Conservation (phyloP, 2,329 filamentous ascomycete species). For the Cladobotryum mycophilum region DNA sequence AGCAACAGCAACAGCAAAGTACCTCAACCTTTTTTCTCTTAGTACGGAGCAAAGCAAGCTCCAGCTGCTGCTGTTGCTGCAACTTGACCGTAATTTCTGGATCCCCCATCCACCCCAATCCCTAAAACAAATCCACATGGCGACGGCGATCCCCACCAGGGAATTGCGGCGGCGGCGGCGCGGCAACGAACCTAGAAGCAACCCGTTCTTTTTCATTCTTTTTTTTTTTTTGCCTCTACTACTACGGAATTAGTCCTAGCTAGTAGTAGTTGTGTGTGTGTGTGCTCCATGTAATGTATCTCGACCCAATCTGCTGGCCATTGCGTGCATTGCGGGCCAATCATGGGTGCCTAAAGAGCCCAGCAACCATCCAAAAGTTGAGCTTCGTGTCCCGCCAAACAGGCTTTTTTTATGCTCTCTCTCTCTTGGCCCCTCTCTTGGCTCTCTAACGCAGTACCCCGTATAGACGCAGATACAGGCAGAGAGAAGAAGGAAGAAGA, state of each 20-base stretch:
- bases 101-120: slow-evolving; percentile 7
- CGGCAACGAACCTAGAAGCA: background rate
- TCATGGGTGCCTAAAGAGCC: background rate
- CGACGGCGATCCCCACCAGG: slow-evolving; percentile 3
- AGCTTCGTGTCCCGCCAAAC: background rate
- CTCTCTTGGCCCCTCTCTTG: background rate
- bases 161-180: slow-evolving; percentile 6
- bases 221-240: too few relatives aligned
- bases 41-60: too few relatives aligned
- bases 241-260: background rate
- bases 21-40: too few relatives aligned
- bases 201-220: too few relatives aligned
- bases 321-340: slow-evolving; percentile 1
- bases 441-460: background rate
- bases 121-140: slow-evolving; percentile 1
- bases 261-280: too few relatives aligned
- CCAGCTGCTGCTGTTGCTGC: background rate
- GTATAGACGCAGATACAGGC: too few relatives aligned
- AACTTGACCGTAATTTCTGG: slow-evolving; percentile 12
- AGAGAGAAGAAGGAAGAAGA: background rate
- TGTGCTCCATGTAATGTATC: background rate
- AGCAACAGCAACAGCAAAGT: too few relatives aligned
- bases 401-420: too few relatives aligned
- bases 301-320: background rate
- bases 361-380: background rate